Base-by-base conservation (phyloP, 2,329 filamentous ascomycete species). In the Truncatella angustata region DNA sequence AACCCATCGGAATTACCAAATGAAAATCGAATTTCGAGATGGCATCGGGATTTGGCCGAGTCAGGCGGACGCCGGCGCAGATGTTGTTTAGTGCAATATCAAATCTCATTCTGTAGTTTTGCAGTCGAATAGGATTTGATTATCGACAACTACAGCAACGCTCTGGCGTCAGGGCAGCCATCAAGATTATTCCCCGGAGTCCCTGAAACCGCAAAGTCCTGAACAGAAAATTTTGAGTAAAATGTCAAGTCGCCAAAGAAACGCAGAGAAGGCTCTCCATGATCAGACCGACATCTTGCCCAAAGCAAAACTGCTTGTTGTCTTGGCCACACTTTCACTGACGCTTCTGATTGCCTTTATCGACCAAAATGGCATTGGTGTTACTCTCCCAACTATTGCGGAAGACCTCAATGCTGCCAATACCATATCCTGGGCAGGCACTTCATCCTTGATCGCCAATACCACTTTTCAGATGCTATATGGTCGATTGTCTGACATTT, bases 391-490 rank as follows among this genome's bases (percentile, higher is more conserved):
- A 2, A 72, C 75, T 2, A 73, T 72, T 1, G 66, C 67, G 0
- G 53, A 48, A 4, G 66, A 67, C 0, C 55, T 72, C 0, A 52
- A 64, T 24, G 65, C 68, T 0, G 65, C 63, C 1, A 58, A 65
- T 1, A 63, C 68, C 3, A 67, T 61, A 4, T 64, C 64, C 0
- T 71, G 68, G 69, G 62, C 68, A 1, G 68, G 69, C 16, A 69
- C 65, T n/a, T 71, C 63, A 44, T 73, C 62, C 45, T 64, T 68
- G 12, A 64, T 72, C 12, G 68, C 71, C 0, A 66, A 80, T 5
- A 89, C 87, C 1, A 85, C 86, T 1, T 86, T 90, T 49, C 84
- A 90, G 63, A 87, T 87, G 0, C 74, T 91, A 0, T 88, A 88
- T 60, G 87, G 86, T 1, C 80, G 87, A 1, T 73, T 90, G 3